phyloP scores from a whole-genome alignment of 345 rosid genomes.

The Corymbia maculata region DNA sequence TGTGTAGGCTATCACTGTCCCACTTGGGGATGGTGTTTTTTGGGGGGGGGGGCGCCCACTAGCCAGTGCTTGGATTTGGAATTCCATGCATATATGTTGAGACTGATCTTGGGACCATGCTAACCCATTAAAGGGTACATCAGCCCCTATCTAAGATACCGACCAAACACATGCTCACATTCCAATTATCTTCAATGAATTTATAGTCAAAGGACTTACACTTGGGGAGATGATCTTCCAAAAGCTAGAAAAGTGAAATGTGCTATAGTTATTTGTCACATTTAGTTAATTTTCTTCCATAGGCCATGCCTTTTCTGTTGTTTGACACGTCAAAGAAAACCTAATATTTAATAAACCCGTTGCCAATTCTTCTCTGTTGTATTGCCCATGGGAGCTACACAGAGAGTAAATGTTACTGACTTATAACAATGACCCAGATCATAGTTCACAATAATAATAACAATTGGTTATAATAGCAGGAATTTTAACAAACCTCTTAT shows the following conservation, averaged over 20 bases:
- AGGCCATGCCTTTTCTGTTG: background rate
- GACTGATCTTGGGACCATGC: background rate
- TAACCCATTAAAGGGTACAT: background rate
- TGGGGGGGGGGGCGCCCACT: background rate
- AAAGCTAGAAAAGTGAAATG: background rate
- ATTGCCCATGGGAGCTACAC: background rate
- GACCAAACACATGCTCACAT: background rate
- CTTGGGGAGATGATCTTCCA: background rate
- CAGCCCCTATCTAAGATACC: background rate
- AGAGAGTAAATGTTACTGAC: background rate
- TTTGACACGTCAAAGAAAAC: background rate
- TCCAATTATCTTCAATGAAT: background rate
- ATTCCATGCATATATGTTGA: background rate
- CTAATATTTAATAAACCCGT: background rate
- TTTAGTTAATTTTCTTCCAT: background rate
- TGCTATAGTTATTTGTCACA: background rate
- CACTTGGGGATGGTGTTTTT: background rate
- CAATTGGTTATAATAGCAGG: background rate
- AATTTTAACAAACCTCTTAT: background rate
- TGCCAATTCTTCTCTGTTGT: background rate
- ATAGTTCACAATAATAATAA: background rate
- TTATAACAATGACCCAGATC: background rate
- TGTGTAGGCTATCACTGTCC: background rate
- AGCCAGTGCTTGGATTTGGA: background rate
- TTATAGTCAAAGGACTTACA: background rate